phyloP scores from a whole-genome alignment of 2,329 filamentous ascomycete species.

The Aphanocladium album region DNA sequence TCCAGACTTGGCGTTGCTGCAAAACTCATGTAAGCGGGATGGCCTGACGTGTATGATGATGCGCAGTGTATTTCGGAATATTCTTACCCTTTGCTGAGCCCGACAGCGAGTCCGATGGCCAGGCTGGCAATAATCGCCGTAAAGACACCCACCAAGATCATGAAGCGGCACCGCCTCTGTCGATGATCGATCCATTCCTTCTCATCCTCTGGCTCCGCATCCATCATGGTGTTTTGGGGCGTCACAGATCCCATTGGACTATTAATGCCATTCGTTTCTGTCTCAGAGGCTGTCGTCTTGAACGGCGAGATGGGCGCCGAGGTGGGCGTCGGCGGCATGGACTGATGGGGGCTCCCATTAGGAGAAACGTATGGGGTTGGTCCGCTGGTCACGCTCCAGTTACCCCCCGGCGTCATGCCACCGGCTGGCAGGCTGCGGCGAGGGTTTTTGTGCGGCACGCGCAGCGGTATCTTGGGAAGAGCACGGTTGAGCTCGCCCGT shows the following conservation, averaged over 20 bases:
- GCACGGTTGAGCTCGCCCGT: slow-evolving; percentile 24
- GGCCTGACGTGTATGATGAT: too few species aligned
- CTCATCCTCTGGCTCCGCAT: slow-evolving; percentile 7
- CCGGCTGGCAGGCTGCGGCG: slow-evolving; percentile 20
- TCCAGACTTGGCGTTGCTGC: background rate
- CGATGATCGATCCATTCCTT: slow-evolving; percentile 16
- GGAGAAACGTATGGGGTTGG: slow-evolving; percentile 1
- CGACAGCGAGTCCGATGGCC: slow-evolving; percentile 12
- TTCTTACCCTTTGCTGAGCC: slow-evolving; percentile 14
- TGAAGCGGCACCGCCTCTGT: slow-evolving; percentile 8
- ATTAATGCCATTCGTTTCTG: background rate
- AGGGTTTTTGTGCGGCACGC: slow-evolving; percentile 26
- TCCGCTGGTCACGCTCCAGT: background rate
- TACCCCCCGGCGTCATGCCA: slow-evolving; percentile 1
- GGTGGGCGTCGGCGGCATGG: background rate
- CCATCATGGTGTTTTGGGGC: slow-evolving; percentile 10
- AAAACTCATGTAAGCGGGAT: background rate
- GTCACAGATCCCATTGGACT: background rate
- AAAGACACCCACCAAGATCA: slow-evolving; percentile 14
- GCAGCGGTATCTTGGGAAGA: slow-evolving; percentile 22
- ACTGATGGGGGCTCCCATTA: background rate
- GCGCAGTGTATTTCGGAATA: too few species aligned
- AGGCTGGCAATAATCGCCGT: slow-evolving; percentile 11
- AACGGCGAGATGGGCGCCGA: slow-evolving; percentile 7
- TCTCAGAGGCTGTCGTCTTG: slow-evolving; percentile 18